Percentiles rank a stretch among this genome's conserved stretches.
These are phyloP conservation scores for Penicillium sp. DNA, from an alignment of 2,329 filamentous ascomycete species.

Conservation along the genomic window DNA sequence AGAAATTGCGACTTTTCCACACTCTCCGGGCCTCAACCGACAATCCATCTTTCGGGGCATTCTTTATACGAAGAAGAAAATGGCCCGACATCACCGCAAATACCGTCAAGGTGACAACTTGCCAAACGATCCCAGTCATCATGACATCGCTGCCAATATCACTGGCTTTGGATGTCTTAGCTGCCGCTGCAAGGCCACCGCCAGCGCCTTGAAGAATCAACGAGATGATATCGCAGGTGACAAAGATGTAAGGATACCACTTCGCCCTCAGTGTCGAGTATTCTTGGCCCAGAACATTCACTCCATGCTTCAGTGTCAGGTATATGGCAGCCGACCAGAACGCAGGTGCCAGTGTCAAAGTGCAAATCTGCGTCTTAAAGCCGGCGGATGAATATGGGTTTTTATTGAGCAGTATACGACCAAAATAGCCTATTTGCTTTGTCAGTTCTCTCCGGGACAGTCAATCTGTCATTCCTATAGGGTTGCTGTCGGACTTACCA, in stretches of 20 bases:
- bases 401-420: not conserved
- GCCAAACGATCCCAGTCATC: not conserved
- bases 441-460: not conserved
- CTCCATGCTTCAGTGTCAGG: not conserved
- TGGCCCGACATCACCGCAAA: not conserved
- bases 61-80: not conserved
- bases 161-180: not conserved
- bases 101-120: not conserved
- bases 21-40: not conserved
- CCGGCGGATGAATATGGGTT: not conserved
- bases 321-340: not conserved
- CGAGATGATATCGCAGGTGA: not conserved
- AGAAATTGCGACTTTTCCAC: not conserved
- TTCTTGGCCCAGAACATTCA: not conserved
- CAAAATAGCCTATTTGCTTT: not conserved
- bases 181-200: not conserved
- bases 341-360: not conserved
- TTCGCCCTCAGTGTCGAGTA: not conserved
- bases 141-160: not conserved
- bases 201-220: not conserved
- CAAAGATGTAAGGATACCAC: not conserved
- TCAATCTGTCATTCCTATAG: rapidly evolving
- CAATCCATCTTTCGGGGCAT: not conserved
- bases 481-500: not conserved
- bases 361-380: not conserved